phyloP scores from a whole-genome alignment of 139 green algal species.

The Asterochloris sp. region DNA sequence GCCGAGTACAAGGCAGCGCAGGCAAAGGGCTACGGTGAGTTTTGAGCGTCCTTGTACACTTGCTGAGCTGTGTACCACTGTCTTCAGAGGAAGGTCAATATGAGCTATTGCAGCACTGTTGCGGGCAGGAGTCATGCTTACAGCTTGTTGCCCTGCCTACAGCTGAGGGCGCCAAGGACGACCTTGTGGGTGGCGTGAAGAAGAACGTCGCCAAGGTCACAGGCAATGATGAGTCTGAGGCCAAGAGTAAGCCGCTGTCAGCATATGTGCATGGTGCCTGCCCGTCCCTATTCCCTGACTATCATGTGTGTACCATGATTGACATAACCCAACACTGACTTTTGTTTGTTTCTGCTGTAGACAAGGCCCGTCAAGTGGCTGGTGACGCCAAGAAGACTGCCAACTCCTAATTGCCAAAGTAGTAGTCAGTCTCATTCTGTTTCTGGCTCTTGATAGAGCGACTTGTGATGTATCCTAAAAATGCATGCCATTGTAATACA shows the following conservation, averaged over 20 bases:
- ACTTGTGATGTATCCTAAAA: too few species aligned
- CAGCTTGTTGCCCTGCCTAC: too few species aligned
- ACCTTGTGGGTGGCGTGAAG: slow-evolving; percentile 3
- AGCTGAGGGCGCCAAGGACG: slow-evolving; percentile 2
- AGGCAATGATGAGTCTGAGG: slow-evolving; percentile 13
- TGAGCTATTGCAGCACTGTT: too few species aligned
- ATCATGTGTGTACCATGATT: not conserved
- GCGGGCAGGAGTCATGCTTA: too few species aligned
- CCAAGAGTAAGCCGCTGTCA: not conserved
- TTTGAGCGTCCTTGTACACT: too few species aligned
- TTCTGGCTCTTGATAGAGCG: too few species aligned
- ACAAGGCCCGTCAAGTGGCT: slow-evolving; percentile 3
- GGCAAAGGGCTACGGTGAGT: slow-evolving; percentile 6
- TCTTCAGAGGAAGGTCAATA: too few species aligned
- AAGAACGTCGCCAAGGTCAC: slow-evolving; percentile 19
- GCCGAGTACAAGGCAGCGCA: not conserved
- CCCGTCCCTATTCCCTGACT: not conserved
- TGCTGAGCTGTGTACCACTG: too few species aligned
- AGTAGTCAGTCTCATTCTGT: too few species aligned
- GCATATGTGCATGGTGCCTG: not conserved
- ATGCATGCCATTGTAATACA: too few species aligned
- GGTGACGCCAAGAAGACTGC: slow-evolving; percentile 16
- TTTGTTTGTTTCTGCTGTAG: not conserved
- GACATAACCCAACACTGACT: not conserved
- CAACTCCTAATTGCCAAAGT: not conserved